Evolutionary conservation across 108 stramenopile genomes (phyloP).

Genomic region (Cyclotella baltica): DNA sequence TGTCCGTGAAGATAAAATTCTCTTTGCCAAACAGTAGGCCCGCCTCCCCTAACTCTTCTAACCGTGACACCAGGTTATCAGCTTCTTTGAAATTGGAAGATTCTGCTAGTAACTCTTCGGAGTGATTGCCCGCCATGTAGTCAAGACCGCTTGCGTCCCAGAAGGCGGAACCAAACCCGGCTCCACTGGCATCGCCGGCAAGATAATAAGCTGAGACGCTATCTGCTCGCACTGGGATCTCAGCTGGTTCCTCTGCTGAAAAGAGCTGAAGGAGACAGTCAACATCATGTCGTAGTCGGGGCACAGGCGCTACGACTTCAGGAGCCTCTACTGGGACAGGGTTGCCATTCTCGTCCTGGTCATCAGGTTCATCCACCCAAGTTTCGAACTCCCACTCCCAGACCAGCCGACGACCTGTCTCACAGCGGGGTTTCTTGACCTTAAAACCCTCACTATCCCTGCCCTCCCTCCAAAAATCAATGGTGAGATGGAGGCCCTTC

Average conservation of each 20-base stretch:
- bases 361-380: not conserved
- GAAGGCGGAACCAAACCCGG: not conserved
- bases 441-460: slow-evolving; percentile 46
- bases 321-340: not conserved
- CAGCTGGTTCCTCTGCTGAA: not conserved
- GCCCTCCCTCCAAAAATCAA: slow-evolving; percentile 45
- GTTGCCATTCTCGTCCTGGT: not conserved
- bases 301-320: not conserved
- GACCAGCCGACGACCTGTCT: not conserved
- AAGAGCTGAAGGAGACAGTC: not conserved
- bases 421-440: not conserved
- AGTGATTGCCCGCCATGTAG: slow-evolving; percentile 22
- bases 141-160: slow-evolving; percentile 2
- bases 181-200: not conserved
- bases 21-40: slow-evolving; percentile 22
- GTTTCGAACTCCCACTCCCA: slow-evolving; percentile 24
- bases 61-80: slow-evolving; percentile 17
- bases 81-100: slow-evolving; percentile 49
- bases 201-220: not conserved
- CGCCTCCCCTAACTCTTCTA: slow-evolving; percentile 20
- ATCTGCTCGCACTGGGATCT: not conserved
- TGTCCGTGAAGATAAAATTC: slow-evolving; percentile 60
- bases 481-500: slow-evolving; percentile 59
- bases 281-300: not conserved
- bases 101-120: not conserved